Conservation (phyloP, 208 protist species). For the Wallacemonas sp. region DNA sequence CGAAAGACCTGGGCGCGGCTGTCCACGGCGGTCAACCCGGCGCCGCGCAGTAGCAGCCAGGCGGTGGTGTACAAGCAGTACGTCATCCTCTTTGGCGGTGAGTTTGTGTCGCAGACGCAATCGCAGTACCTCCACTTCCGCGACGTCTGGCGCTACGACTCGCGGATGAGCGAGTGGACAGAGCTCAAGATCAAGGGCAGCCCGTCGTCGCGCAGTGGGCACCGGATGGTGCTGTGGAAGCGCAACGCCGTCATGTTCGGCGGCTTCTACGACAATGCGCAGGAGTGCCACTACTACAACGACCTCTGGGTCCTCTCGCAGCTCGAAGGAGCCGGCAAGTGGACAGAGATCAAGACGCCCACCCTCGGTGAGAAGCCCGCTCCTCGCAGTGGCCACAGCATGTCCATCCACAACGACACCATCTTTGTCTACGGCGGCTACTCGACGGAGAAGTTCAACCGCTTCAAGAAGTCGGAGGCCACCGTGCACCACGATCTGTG, state of each 20-base stretch:
- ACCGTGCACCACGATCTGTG: constrained; percentile 92
- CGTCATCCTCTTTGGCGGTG: constrained; percentile 85
- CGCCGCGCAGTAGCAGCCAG: constrained; percentile 84
- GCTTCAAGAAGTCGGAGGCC: constrained; percentile 87
- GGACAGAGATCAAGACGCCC: constrained; percentile 54
- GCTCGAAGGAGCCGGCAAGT: constrained; percentile 78
- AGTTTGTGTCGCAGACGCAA: constrained; percentile 93
- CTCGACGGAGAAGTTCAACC: constrained; percentile 86
- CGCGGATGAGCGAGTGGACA: constrained; percentile 76
- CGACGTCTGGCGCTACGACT: constrained; percentile 89
- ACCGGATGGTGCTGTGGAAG: constrained; percentile 92
- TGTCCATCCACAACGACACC: constrained; percentile 83
- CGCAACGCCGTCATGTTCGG: constrained; percentile 88
- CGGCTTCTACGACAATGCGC: constrained; percentile 93
- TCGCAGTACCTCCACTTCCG: constrained; percentile 92
- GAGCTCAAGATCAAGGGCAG: constrained; percentile 86
- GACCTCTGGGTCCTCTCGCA: constrained; percentile 85
- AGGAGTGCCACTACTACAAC: constrained; percentile 88
- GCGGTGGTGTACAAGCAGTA: constrained; percentile 86
- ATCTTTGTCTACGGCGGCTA: constrained; percentile 92
- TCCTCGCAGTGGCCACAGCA: constrained; percentile 80
- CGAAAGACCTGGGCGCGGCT: constrained; percentile 69
- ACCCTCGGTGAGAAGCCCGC: constrained; percentile 50
- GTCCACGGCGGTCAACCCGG: constrained; percentile 63
- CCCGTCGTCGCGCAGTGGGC: constrained; percentile 88